Percentiles rank a stretch among this genome's conserved stretches.
Evolutionary conservation across 768 basidiomycete genomes (phyloP).

Genomic region (Tylopilus balloui): DNA sequence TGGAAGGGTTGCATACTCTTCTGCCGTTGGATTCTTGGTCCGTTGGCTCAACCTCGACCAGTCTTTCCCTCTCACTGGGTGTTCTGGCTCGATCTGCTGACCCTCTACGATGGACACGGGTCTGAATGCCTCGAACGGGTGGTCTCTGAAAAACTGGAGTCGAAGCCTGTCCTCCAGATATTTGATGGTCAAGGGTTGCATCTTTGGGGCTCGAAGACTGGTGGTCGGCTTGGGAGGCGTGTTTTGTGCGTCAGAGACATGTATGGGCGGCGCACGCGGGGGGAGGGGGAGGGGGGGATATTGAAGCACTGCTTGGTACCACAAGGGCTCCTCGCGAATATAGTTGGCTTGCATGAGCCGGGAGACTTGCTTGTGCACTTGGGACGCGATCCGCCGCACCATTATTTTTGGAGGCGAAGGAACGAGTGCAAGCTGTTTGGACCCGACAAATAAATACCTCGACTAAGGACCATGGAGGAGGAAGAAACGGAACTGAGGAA

Average conservation of each 20-base stretch:
- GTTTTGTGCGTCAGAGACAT: constrained; percentile 43
- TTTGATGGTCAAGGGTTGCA: constrained; percentile 54
- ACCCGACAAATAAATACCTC: neutral
- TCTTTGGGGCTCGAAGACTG: constrained; percentile 35
- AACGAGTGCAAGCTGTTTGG: no score
- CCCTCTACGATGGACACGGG: constrained; percentile 74
- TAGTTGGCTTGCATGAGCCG: constrained; percentile 68
- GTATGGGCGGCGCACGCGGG: constrained; percentile 56
- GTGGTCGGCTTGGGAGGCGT: constrained; percentile 20
- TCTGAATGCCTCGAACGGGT: constrained; percentile 93
- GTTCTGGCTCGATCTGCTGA: constrained; percentile 49
- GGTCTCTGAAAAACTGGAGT: constrained; percentile 89
- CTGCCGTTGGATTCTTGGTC: constrained; percentile 75
- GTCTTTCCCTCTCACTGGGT: constrained; percentile 50
- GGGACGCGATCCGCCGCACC: constrained; percentile 77
- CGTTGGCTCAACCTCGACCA: constrained; percentile 85
- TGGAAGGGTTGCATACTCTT: constrained; percentile 65
- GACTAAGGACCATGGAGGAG: constrained; percentile 38
- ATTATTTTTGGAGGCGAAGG: neutral
- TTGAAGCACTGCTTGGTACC: constrained; percentile 81
- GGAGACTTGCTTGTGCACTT: constrained; percentile 85
- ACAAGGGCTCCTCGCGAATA: constrained; percentile 64
- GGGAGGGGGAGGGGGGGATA: constrained; percentile 88
- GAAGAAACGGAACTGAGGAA: constrained; percentile 76
- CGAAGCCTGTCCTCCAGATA: constrained; percentile 87